phyloP scores from a whole-genome alignment of 768 basidiomycete species.

The Agrocybe pediades region DNA sequence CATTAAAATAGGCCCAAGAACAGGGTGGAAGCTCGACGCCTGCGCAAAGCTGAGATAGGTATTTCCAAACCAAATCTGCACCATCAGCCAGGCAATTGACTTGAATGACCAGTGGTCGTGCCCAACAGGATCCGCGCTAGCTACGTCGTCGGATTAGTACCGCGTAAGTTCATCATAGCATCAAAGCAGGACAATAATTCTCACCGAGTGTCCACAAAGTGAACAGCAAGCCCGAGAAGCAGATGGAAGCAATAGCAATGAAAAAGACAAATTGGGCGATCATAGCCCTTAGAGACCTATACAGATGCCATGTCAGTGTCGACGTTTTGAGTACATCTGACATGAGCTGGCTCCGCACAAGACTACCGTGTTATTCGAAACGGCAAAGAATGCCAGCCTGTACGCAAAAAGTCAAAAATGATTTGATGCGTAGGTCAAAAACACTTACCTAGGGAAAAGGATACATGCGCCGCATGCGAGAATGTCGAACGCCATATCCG shows the following conservation, averaged over 20 bases:
- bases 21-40: slow-evolving; percentile 60
- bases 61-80: slow-evolving; percentile 87
- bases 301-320: neutral
- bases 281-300: slow-evolving; percentile 81
- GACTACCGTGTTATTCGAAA: slow-evolving; percentile 78
- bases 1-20: slow-evolving; percentile 82
- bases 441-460: slow-evolving; percentile 70
- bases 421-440: neutral
- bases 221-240: slow-evolving; percentile 76
- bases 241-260: slow-evolving; percentile 72
- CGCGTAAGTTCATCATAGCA: neutral
- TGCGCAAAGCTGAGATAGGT: slow-evolving; percentile 61
- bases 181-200: slow-evolving; percentile 3
- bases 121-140: slow-evolving; percentile 26
- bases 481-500: slow-evolving; percentile 77
- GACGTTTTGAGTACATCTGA: neutral
- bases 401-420: neutral
- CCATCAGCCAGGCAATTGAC: slow-evolving; percentile 80
- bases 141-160: slow-evolving; percentile 14
- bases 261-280: slow-evolving; percentile 79
- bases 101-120: slow-evolving; percentile 37
- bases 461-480: slow-evolving; percentile 85
- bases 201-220: slow-evolving; percentile 49
- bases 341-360: slow-evolving; percentile 48
- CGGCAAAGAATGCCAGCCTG: slow-evolving; percentile 76